Evolutionary conservation across 495 filamentous ascomycete species (phyloP), one percentile per base, ranked within the genome.

Genomic region (Aspergillus conjunctus): DNA sequence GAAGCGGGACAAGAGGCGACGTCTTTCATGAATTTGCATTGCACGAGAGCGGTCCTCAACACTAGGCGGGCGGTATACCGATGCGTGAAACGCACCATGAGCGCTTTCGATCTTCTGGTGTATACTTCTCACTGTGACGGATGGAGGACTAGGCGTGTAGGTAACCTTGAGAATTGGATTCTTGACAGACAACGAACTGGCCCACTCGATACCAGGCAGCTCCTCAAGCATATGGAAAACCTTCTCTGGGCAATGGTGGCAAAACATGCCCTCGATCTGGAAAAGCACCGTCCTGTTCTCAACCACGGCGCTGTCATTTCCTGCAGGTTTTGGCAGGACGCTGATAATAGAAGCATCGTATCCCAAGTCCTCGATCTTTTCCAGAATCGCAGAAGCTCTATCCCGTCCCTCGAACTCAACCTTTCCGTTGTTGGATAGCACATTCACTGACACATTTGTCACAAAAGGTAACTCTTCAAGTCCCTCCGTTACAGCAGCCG

Each of bases 261-360:
- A 97, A 73, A 88, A 93, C 83, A 97, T 92, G 43, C 94, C 93
- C 43, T 90, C 83, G 43, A 98, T 81, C 33, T 64, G 78, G 61
- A 96, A 86, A 51, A 73, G 73, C 12, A 93, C 79, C 5, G 83
- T 85, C 57, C 92, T 79, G 21, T 80, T 70, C 39, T 74, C 67
- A 0, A 60, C 50, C 26, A 54, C 41, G 12, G 45, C 54, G 3
- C 45, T 21, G 3, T 56, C 61, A 8, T 65, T 51, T 7, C 70
- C 57, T 2, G 51, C 41, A 51, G 39, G 43, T 52, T 69, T 30
- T 10, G 69, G 61, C 34, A 62, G 33, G 14, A 79, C 57, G 56
- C 66, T 75, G 30, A 51, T 86, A 20, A 94, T 71, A 2, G 79
- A 77, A 44, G 85, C 88, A 31, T 91, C 91, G 60, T 87, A 96